Percentiles rank a stretch among this genome's conserved stretches.
Conservation (phyloP, 2,329 filamentous ascomycete genomes). For the Onygenales sp. region DNA sequence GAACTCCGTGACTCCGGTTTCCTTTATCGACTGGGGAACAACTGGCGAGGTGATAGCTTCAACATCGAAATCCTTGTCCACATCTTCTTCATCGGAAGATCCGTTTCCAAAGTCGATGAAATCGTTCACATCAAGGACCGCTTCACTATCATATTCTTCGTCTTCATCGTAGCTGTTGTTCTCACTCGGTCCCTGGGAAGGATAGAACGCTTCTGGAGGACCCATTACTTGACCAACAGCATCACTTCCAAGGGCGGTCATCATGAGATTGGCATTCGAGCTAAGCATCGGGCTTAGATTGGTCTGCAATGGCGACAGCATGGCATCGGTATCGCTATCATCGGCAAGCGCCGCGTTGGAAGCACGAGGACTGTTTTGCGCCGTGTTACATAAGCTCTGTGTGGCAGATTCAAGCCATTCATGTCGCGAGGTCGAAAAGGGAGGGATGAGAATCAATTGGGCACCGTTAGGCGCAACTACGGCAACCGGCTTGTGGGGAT, state of each 20-base stretch:
- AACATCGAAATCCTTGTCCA: conserved; percentile 40
- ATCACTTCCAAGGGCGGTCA: conserved; percentile 56
- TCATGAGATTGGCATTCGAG: conserved; percentile 67
- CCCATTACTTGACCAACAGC: conserved; percentile 56
- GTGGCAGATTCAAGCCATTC: conserved; percentile 36
- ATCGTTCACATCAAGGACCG: conserved; percentile 56
- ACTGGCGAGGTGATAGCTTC: conserved; percentile 34
- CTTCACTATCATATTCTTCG: conserved; percentile 56
- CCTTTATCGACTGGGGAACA: conserved; percentile 32
- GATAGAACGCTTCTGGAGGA: conserved; percentile 66
- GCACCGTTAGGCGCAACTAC: conserved; percentile 40
- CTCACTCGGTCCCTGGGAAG: conserved; percentile 47
- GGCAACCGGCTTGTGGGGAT: conserved; percentile 39
- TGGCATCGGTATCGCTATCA: conserved; percentile 36
- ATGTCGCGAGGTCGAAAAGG: conserved; percentile 37
- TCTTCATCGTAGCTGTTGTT: conserved; percentile 52
- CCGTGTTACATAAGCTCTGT: conserved; percentile 32
- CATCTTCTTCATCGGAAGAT: conserved; percentile 51
- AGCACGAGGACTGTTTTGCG: conserved; percentile 33
- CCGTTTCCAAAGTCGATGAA: conserved; percentile 60
- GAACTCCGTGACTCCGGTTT: background rate
- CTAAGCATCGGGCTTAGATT: conserved; percentile 48
- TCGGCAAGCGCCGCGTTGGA: conserved; percentile 31
- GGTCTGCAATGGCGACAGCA: conserved; percentile 27
- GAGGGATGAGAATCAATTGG: conserved; percentile 38